Conservation (phyloP, 192 early-diverging fungal genomes). For the Powellomyces hirtus region DNA sequence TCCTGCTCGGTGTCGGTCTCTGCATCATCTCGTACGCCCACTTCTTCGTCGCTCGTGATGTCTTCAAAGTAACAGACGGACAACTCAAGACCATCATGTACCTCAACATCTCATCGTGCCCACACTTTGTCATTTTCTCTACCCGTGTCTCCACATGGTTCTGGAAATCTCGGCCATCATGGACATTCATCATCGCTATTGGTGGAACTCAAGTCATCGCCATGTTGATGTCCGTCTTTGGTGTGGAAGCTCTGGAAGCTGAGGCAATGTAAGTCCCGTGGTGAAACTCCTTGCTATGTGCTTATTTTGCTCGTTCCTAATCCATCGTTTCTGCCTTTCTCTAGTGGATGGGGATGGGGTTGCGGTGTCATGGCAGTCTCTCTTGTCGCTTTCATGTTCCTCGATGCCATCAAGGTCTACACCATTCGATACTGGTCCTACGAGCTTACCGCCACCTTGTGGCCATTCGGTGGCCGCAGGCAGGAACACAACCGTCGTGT, state of each 20-base stretch:
- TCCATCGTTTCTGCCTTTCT: slow-evolving; percentile 1
- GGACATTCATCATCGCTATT: slow-evolving; percentile 76
- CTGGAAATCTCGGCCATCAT: slow-evolving; percentile 82
- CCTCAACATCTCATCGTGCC: slow-evolving; percentile 88
- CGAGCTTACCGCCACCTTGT: slow-evolving; percentile 81
- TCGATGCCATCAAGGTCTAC: slow-evolving; percentile 91
- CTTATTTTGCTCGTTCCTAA: slow-evolving; percentile 33
- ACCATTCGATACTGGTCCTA: slow-evolving; percentile 84
- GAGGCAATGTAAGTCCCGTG: slow-evolving; percentile 29
- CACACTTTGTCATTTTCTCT: slow-evolving; percentile 97
- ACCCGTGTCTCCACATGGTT: slow-evolving; percentile 85
- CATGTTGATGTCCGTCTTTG: slow-evolving; percentile 85
- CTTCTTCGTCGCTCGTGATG: slow-evolving; percentile 75
- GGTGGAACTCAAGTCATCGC: slow-evolving; percentile 89
- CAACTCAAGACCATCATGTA: slow-evolving; percentile 64
- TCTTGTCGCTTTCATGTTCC: slow-evolving; percentile 75
- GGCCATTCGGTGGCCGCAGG: slow-evolving; percentile 66
- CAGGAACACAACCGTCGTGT: slow-evolving; percentile 49
- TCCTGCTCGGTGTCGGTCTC: slow-evolving; percentile 73
- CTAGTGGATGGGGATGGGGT: slow-evolving; percentile 67
- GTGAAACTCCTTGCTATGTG: slow-evolving; percentile 35
- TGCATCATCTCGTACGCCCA: slow-evolving; percentile 77
- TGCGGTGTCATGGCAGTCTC: slow-evolving; percentile 72
- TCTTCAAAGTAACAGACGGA: slow-evolving; percentile 16
- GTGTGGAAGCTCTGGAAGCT: slow-evolving; percentile 33